A percentile compares a stretch with the other conserved stretches of the same genome.
phyloP scores from a whole-genome alignment of 495 filamentous ascomycete genomes.

The Polyplosphaeria fusca region DNA sequence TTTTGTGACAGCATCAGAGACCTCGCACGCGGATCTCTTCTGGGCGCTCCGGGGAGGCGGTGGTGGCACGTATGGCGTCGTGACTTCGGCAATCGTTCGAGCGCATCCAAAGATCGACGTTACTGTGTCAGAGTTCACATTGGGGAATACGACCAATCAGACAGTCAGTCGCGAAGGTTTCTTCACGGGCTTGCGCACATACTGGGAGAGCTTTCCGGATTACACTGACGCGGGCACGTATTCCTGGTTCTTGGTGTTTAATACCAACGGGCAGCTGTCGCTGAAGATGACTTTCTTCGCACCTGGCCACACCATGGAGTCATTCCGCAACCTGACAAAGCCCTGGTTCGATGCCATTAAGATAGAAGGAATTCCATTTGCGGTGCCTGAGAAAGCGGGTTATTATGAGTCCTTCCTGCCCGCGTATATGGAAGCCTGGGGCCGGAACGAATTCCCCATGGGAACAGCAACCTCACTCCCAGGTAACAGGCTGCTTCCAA shows the following conservation, averaged over 20 bases:
- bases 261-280: constrained; percentile 1
- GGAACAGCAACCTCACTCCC: constrained; percentile 3
- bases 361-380: constrained; percentile 1
- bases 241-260: constrained; percentile 11
- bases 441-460: neutral
- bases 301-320: constrained; percentile 5
- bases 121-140: neutral
- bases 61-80: constrained; percentile 16
- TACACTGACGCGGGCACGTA: constrained; percentile 18
- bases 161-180: constrained; percentile 8
- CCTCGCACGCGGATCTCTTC: constrained; percentile 18
- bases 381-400: neutral
- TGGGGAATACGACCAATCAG: neutral
- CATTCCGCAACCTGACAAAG: neutral
- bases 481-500: constrained; percentile 18
- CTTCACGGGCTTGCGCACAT: constrained; percentile 9
- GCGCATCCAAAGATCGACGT: constrained; percentile 12
- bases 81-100: constrained; percentile 6
- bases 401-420: constrained; percentile 13
- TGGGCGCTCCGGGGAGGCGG: constrained; percentile 26
- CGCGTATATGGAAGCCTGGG: constrained; percentile 14
- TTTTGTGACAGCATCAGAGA: constrained; percentile 17
- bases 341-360: constrained; percentile 7
- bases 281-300: constrained; percentile 15
- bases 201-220: constrained; percentile 2